phyloP scores from a whole-genome alignment of 2,329 filamentous ascomycete species.

The Akanthomyces muscarius region DNA sequence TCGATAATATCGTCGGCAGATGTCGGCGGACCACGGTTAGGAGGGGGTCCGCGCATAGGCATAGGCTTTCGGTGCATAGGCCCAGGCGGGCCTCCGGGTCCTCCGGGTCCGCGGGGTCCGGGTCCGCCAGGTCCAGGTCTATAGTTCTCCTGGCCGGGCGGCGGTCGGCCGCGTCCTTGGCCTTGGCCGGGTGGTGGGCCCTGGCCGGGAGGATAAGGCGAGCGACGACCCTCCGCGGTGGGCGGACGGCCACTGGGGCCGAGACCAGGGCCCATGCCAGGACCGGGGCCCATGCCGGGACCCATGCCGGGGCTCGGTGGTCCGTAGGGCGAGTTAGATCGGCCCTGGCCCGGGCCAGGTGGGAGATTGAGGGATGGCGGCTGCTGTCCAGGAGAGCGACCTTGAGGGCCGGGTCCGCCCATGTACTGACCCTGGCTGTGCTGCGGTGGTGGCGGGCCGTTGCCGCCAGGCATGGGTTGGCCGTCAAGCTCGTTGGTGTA shows the following conservation, averaged over 20 bases:
- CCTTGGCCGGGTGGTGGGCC: background rate
- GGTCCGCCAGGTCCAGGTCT: conserved; percentile 23
- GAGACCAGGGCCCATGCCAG: conserved; percentile 10
- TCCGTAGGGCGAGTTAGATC: conserved; percentile 35
- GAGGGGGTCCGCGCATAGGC: conserved; percentile 16
- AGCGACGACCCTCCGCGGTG: conserved; percentile 31
- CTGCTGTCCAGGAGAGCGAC: conserved; percentile 31
- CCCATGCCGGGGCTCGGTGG: conserved; percentile 31
- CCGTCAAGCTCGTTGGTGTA: conserved; percentile 17
- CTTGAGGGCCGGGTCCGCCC: conserved; percentile 35
- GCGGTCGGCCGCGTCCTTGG: conserved; percentile 10
- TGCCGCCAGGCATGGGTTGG: conserved; percentile 4
- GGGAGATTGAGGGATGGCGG: conserved; percentile 40
- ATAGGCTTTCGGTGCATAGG: conserved; percentile 13
- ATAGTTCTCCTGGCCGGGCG: conserved; percentile 21
- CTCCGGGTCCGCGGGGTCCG: conserved; percentile 21
- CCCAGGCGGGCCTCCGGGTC: background rate
- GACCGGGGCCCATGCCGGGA: conserved; percentile 19
- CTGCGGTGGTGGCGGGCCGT: background rate
- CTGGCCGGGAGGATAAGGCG: conserved; percentile 25
- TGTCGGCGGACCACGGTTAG: conserved; percentile 14
- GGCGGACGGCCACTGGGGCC: conserved; percentile 30
- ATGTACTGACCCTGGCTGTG: conserved; percentile 26
- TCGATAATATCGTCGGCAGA: conserved; percentile 18
- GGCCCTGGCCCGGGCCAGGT: conserved; percentile 33